A percentile compares a stretch with the other conserved stretches of the same genome.
Evolutionary conservation across 179 eudicot species (phyloP).

Genomic region (Sideroxylon spinosum): DNA sequence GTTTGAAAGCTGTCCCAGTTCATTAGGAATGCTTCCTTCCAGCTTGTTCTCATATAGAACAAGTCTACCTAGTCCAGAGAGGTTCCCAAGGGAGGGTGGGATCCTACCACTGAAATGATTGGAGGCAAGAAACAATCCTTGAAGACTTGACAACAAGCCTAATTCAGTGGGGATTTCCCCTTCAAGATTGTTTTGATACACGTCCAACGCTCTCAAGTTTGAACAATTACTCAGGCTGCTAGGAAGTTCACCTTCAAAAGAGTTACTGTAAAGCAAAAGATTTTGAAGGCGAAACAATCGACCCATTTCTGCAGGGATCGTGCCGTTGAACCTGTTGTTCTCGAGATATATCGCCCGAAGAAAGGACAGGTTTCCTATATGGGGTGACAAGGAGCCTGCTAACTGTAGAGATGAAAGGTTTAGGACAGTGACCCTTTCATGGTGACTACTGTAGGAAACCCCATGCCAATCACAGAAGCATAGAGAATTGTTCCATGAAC

Average conservation of each 20-base stretch:
- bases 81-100: constrained; percentile 7
- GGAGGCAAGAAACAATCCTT: not conserved
- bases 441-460: not conserved
- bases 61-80: not conserved
- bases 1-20: not conserved
- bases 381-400: constrained; percentile 5
- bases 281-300: constrained; percentile 3
- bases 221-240: not conserved
- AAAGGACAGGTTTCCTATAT: constrained; percentile 15
- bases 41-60: not conserved
- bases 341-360: not conserved
- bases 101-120: constrained; percentile 17
- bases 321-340: constrained; percentile 8
- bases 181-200: not conserved
- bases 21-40: constrained; percentile 1
- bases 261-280: not conserved
- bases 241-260: constrained; percentile 13
- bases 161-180: constrained; percentile 15
- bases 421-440: constrained; percentile 10
- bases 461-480: constrained; percentile 9
- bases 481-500: constrained; percentile 2
- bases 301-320: constrained; percentile 8
- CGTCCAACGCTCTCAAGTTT: not conserved
- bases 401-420: not conserved
- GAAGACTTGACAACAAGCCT: not conserved